Base-by-base conservation (phyloP, 176 grass and related monocot genomes). In the Carex pumila region DNA sequence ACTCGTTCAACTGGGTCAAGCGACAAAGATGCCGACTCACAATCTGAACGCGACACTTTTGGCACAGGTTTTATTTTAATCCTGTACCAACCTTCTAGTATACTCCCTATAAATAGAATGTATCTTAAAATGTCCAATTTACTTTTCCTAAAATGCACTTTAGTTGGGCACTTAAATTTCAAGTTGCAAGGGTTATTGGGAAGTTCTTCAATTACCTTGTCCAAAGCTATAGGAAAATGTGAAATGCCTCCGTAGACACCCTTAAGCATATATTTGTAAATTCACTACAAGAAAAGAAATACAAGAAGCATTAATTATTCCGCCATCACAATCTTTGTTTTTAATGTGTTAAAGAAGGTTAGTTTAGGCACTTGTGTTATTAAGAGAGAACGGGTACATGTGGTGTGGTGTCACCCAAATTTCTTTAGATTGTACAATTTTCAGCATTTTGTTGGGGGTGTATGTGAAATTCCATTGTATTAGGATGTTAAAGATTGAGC, bases 1-100 rank as follows among this genome's bases (percentile, higher is more conserved):
- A 81, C 91, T 55, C 93, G 86, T 82, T 93, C 95, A 0, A 89
- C 88, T n/a, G 86, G 84, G 32, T 94, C 91, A 18, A 99, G 87
- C 14, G 87, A 89, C 82, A 89, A 81, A 30, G 91, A 94, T 59
- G 93, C 87, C 4, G 96, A 94, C 45, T 79, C 85, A 12, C 87
- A 73, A 12, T 75, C 89, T 70, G 93, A 93, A 29, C 91, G 45
- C 0, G 96, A 95, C 31, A 36, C 72, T 45, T 43, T 57, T 49
- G 60, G 66, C 12, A 89, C 92, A 88, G 96, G 96, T 99, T 86
- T 78, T 55, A 78, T 34, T 73, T 56, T 55, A 6, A 56, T 76
- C 49, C 15, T 31, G 25, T 53, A 77, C 22, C 25, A 55, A 32
- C 13, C 0, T 78, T 57, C 11, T 36, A 57, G 21, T 8, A 8